Conservation (phyloP, 768 basidiomycete genomes). For the Nevesoporus exiguus region DNA sequence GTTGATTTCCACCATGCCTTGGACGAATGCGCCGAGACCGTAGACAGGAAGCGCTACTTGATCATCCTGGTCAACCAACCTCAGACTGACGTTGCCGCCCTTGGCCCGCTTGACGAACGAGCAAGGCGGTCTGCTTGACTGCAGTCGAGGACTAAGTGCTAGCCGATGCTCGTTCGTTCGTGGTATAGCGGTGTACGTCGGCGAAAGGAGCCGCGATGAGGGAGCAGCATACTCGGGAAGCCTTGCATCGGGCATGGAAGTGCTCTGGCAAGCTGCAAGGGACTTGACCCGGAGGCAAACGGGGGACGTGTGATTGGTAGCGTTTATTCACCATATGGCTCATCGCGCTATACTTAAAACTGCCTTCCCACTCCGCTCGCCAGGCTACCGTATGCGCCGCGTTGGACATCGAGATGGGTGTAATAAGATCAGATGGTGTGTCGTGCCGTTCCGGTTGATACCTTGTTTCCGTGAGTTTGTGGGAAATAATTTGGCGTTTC, state of each 20-base stretch:
- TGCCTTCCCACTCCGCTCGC: conserved; percentile 32
- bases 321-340: conserved; percentile 28
- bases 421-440: background rate
- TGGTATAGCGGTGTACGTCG: conserved; percentile 55
- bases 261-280: conserved; percentile 17
- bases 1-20: conserved; percentile 52
- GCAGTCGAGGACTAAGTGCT: conserved; percentile 40
- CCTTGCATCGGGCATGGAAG: conserved; percentile 51
- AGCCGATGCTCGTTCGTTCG: conserved; percentile 51
- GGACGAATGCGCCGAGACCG: conserved; percentile 46
- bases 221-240: conserved; percentile 48
- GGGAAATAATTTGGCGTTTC: background rate
- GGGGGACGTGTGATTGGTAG: conserved; percentile 23
- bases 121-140: conserved; percentile 38
- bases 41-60: conserved; percentile 54
- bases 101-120: conserved; percentile 60
- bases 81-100: conserved; percentile 49
- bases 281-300: background rate
- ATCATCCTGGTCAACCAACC: conserved; percentile 51
- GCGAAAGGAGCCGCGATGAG: conserved; percentile 37
- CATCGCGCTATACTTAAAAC: conserved; percentile 32
- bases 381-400: conserved; percentile 11
- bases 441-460: background rate
- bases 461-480: background rate
- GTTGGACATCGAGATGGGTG: background rate